Evolutionary conservation across 352 stramenopile species (phyloP), one percentile per base, ranked within the genome.

Genomic region (Pythium phragmiticola): DNA sequence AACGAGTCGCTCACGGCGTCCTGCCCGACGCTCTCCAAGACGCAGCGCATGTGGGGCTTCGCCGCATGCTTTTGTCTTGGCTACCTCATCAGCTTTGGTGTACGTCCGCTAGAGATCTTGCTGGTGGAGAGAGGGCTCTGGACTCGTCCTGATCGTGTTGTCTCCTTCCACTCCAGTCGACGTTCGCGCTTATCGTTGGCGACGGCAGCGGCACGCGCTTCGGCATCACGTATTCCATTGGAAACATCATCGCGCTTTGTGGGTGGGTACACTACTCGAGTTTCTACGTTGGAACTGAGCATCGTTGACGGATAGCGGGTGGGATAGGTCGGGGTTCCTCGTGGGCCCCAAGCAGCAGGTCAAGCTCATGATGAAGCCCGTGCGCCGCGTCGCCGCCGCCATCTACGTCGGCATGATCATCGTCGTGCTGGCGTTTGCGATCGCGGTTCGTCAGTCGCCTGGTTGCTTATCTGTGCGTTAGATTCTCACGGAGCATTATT

Each of bases 351-450:
- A 68, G 70, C 82, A 93, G 76, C 87, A 95, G 53, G 60, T 88
- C 57, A 93, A 93, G 69, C 82, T 92, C 60, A 95, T 95, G 87
- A 88, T 92, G 67, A 92, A 93, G 63, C 87, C 87, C 23, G 74
- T 92, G 54, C 82, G 87, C 0, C 78, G 87, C 23, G 69, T 92
- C 46, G 87, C 84, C 0, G 80, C 87, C 13, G 45, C 84, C 37
- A 78, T 92, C 69, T 95, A 93, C 69, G 54, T 95, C 13, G 37
- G 63, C 19, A 92, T 93, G 84, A 92, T 95, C 66, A 42, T 86
- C 34, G 62, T 91, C 13, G 84, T 93, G 26, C 68, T 95, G 2
- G 78, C 62, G 2, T 78, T 95, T 28, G 84, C 87, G 12, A 73
- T 93, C n/a, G 76, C 72, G 55, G 87, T 95, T 57, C 17, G 66